Evolutionary conservation across 2,329 filamentous ascomycete species (phyloP).

Genomic region (Neopestalotiopsis sp.): DNA sequence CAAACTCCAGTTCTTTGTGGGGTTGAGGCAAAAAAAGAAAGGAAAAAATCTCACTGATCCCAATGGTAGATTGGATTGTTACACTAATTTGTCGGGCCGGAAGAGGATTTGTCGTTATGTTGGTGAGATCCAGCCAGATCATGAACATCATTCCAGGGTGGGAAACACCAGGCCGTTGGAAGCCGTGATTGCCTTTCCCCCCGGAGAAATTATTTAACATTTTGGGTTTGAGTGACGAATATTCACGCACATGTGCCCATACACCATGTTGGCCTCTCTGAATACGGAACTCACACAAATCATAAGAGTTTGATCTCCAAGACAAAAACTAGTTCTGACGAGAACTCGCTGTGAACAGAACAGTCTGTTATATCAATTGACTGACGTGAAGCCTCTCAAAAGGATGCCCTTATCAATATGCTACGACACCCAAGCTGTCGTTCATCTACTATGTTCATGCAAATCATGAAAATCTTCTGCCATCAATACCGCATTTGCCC

Average conservation of each 20-base stretch:
- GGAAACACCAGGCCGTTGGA: not conserved
- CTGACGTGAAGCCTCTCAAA: too few species aligned
- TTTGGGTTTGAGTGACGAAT: not conserved
- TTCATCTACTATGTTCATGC: not conserved
- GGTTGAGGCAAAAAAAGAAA: not conserved
- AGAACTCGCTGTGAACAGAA: too few species aligned
- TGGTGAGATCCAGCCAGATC: not conserved
- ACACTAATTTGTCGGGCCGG: not conserved
- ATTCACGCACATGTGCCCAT: not conserved
- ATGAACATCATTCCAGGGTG: not conserved
- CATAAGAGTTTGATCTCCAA: too few species aligned
- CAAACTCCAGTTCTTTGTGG: conserved; percentile 3
- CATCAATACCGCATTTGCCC: not conserved
- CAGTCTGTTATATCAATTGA: too few species aligned
- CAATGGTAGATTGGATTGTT: conserved; percentile 1
- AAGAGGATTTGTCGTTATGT: not conserved
- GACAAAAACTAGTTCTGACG: too few species aligned
- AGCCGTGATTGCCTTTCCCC: not conserved
- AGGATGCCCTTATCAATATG: not conserved
- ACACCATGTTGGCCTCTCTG: not conserved
- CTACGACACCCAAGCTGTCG: not conserved
- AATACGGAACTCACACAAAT: too few species aligned
- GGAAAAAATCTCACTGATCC: not conserved
- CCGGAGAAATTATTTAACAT: not conserved
- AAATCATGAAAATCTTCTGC: not conserved